Conservation (phyloP, 1,284 basidiomycete species). For the Cutaneotrichosporon cavernicola region DNA sequence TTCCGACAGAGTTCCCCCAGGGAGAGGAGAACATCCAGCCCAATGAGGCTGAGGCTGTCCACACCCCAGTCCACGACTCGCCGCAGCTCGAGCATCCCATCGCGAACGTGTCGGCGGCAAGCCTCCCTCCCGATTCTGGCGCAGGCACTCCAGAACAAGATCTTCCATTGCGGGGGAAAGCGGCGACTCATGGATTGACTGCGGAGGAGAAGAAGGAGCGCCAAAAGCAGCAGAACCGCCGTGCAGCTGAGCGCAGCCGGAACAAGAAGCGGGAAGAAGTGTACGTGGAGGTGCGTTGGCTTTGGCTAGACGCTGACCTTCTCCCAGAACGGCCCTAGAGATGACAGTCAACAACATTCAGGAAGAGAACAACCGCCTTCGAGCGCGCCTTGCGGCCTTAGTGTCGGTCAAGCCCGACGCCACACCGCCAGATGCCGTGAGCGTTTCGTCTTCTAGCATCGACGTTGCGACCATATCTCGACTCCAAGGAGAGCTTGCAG, state of each 20-base stretch:
- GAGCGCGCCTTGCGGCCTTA: slow-evolving; percentile 35
- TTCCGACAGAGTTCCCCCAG: slow-evolving; percentile 7
- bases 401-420: slow-evolving; percentile 22
- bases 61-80: not conserved
- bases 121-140: not conserved
- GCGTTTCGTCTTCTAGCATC: slow-evolving; percentile 18
- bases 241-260: slow-evolving; percentile 47
- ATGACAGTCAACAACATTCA: slow-evolving; percentile 42
- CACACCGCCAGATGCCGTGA: not conserved
- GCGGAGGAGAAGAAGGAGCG: slow-evolving; percentile 44
- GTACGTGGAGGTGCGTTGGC: slow-evolving; percentile 29
- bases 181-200: slow-evolving; percentile 22
- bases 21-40: not conserved
- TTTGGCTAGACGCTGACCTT: slow-evolving; percentile 1
- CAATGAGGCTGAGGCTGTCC: slow-evolving; percentile 1
- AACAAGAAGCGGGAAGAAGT: slow-evolving; percentile 46
- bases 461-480: slow-evolving; percentile 34
- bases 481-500: slow-evolving; percentile 35
- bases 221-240: slow-evolving; percentile 47
- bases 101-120: not conserved
- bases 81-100: not conserved
- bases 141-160: slow-evolving; percentile 7
- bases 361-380: slow-evolving; percentile 45
- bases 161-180: slow-evolving; percentile 18
- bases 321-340: slow-evolving; percentile 39